These are phyloP conservation scores for Hansenula sp. DNA, from an alignment of 1,139 yeast species.

Conservation along the genomic window DNA sequence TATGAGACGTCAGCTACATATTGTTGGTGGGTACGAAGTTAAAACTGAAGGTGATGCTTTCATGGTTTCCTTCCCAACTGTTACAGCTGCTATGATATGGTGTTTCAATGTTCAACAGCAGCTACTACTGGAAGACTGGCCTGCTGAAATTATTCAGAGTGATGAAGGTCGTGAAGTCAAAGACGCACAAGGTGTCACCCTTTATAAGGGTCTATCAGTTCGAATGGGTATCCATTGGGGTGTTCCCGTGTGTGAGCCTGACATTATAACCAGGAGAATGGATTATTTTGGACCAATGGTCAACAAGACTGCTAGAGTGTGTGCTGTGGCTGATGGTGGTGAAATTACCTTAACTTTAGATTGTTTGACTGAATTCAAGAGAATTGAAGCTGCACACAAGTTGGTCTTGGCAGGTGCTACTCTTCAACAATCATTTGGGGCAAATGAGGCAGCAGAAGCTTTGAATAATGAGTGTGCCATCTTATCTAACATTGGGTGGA, in stretches of 20 bases:
- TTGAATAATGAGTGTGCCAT: conserved; percentile 66
- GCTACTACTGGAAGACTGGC: conserved; percentile 88
- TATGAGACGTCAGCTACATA: conserved; percentile 90
- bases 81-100: conserved; percentile 89
- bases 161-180: conserved; percentile 81
- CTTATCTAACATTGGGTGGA: conserved; percentile 67
- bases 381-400: conserved; percentile 52
- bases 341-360: conserved; percentile 86
- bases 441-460: conserved; percentile 53
- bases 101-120: conserved; percentile 91
- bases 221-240: conserved; percentile 99
- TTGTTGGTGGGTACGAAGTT: conserved; percentile 96
- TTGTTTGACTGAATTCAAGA: conserved; percentile 66
- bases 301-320: conserved; percentile 88
- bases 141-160: conserved; percentile 81
- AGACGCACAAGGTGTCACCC: conserved; percentile 58
- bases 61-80: conserved; percentile 97
- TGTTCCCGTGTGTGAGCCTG: conserved; percentile 91
- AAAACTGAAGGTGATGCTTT: conserved; percentile 99
- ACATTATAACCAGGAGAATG: conserved; percentile 94
- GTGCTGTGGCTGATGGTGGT: conserved; percentile 98
- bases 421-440: conserved; percentile 59
- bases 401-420: conserved; percentile 35
- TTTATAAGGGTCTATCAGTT: conserved; percentile 87
- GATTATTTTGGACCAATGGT: conserved; percentile 99